phyloP scores from a whole-genome alignment of 2,329 filamentous ascomycete species.

The Harringtonia lauricola region DNA sequence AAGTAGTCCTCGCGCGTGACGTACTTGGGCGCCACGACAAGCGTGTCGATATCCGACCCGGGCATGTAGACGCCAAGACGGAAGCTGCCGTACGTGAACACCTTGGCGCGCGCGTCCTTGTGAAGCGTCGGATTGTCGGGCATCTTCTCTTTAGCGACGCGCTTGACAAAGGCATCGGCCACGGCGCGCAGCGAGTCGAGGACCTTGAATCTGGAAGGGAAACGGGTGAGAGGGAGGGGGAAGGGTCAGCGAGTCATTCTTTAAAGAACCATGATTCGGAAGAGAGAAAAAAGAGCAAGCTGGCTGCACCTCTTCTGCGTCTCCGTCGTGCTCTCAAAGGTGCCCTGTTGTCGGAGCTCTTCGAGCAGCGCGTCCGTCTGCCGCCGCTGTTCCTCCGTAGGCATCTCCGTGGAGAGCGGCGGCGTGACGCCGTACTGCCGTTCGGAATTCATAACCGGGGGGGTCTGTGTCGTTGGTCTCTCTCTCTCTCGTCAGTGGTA shows the following conservation, averaged over 20 bases:
- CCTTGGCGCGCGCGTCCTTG: slow-evolving; percentile 77
- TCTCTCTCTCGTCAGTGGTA: not conserved
- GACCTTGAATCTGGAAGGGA: slow-evolving; percentile 54
- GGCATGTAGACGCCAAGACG: slow-evolving; percentile 88
- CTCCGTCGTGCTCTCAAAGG: slow-evolving; percentile 76
- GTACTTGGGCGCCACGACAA: slow-evolving; percentile 85
- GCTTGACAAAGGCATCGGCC: slow-evolving; percentile 75
- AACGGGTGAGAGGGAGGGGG: no score
- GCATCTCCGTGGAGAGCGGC: slow-evolving; percentile 67
- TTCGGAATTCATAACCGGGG: slow-evolving; percentile 15
- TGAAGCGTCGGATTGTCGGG: slow-evolving; percentile 64
- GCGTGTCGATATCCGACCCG: slow-evolving; percentile 94
- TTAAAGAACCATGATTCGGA: no score
- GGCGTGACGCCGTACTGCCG: slow-evolving; percentile 58
- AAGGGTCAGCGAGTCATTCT: no score
- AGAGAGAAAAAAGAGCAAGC: no score
- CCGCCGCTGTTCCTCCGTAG: slow-evolving; percentile 65
- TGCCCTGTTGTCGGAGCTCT: slow-evolving; percentile 80
- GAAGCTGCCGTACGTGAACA: slow-evolving; percentile 95
- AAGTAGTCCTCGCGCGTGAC: slow-evolving; percentile 89
- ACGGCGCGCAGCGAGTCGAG: slow-evolving; percentile 68
- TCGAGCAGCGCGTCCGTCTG: slow-evolving; percentile 70
- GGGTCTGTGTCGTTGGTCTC: not conserved
- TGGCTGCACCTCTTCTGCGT: slow-evolving; percentile 73
- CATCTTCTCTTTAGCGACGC: slow-evolving; percentile 64